Evolutionary conservation across 306 rosid species (phyloP).

Genomic region (Vigna hirtella): DNA sequence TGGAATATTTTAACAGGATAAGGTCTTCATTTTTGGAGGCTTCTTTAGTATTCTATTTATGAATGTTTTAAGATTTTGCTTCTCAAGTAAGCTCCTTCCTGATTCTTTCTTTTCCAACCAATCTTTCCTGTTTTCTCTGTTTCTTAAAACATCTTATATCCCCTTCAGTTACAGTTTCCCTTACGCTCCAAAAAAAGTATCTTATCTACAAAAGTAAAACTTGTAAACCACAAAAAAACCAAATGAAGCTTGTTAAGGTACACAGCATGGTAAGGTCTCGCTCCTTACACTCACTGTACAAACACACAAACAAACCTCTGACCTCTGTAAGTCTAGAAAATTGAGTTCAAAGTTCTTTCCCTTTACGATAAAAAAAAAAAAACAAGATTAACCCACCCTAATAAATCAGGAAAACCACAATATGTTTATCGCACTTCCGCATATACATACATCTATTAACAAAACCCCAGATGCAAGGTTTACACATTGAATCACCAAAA

Average conservation of each 20-base stretch:
- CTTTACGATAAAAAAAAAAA: background rate
- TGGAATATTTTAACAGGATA: background rate
- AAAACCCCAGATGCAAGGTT: slow-evolving; percentile 11
- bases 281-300: background rate
- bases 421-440: background rate
- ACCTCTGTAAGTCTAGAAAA: slow-evolving; percentile 13
- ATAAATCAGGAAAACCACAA: slow-evolving; percentile 6
- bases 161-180: background rate
- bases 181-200: background rate
- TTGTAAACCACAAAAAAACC: background rate
- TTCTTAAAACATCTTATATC: background rate
- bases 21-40: background rate
- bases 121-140: slow-evolving; percentile 17
- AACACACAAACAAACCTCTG: background rate
- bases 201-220: slow-evolving; percentile 12
- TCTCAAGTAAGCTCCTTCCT: background rate
- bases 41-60: background rate
- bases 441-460: background rate
- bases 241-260: slow-evolving; percentile 12
- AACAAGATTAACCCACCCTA: background rate
- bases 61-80: slow-evolving; percentile 16
- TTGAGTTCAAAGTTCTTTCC: background rate
- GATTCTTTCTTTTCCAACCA: slow-evolving; percentile 1
- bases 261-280: slow-evolving; percentile 3
- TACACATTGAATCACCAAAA: slow-evolving; percentile 10